phyloP scores from a whole-genome alignment of 192 early-diverging fungal species.

The Phycomyces blakesleeanus region DNA sequence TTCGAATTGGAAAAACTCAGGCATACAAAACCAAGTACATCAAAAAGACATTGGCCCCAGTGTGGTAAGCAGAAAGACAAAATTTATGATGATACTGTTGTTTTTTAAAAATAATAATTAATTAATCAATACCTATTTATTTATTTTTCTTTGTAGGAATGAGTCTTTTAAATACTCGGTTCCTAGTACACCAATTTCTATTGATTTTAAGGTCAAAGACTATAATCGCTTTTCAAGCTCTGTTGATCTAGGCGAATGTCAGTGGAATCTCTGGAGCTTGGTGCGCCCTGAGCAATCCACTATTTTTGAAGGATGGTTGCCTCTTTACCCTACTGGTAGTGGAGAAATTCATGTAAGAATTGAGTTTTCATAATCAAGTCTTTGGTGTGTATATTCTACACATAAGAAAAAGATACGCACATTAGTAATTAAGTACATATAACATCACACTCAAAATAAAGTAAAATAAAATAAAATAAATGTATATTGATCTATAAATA shows the following conservation, averaged over 20 bases:
- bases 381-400: no score
- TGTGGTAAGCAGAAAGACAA: slow-evolving; percentile 37
- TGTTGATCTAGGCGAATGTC: slow-evolving; percentile 6
- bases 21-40: slow-evolving; percentile 26
- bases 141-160: slow-evolving; percentile 22
- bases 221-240: slow-evolving; percentile 14
- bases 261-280: neutral
- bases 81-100: no score
- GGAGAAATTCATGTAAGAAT: slow-evolving; percentile 18
- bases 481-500: no score
- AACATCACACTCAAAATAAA: no score
- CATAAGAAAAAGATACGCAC: no score
- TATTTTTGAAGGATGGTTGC: slow-evolving; percentile 11
- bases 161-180: slow-evolving; percentile 3
- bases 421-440: no score
- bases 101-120: no score
- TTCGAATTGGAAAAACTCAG: slow-evolving; percentile 3
- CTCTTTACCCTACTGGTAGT: slow-evolving; percentile 15
- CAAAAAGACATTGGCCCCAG: slow-evolving; percentile 25
- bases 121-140: no score
- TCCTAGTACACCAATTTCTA: neutral
- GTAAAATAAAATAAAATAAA: no score
- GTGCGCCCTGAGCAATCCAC: slow-evolving; percentile 2
- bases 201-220: slow-evolving; percentile 16
- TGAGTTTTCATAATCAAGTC: slow-evolving; percentile 13